Percentiles rank a stretch among this genome's conserved stretches.
These are phyloP conservation scores for Lasiosphaeria ovina DNA, from an alignment of 495 filamentous ascomycete genomes.

Conservation along the genomic window DNA sequence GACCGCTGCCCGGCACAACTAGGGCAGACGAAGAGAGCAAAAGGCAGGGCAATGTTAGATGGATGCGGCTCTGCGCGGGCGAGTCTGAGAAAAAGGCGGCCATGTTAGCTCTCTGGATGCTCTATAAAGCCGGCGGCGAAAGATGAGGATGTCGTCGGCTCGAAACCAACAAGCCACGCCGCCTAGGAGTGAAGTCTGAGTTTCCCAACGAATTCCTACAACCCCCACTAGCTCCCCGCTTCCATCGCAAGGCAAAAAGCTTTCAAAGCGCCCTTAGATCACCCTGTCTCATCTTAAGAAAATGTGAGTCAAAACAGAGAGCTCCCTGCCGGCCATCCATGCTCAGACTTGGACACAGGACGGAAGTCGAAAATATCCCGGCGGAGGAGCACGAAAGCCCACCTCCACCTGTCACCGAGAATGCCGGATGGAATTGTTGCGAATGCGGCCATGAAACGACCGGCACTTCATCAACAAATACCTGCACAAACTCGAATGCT, in stretches of 20 bases:
- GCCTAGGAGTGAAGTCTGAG: not conserved
- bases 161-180: not conserved
- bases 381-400: too few species aligned
- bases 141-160: not conserved
- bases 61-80: conserved; percentile 10
- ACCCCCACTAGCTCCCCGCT: not conserved
- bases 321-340: too few species aligned
- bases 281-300: too few species aligned
- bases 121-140: conserved; percentile 1
- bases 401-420: too few species aligned
- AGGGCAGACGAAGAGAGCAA: not conserved
- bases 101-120: not conserved
- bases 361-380: too few species aligned
- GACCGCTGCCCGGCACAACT: conserved; percentile 1
- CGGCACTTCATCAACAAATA: too few species aligned
- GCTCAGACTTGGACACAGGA: too few species aligned
- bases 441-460: too few species aligned
- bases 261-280: not conserved
- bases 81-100: not conserved
- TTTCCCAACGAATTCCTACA: not conserved
- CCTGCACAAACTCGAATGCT: too few species aligned
- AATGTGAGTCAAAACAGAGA: too few species aligned
- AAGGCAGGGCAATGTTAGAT: not conserved
- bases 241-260: not conserved
- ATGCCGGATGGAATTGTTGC: too few species aligned